A percentile compares a stretch with the other conserved stretches of the same genome.
These are phyloP conservation scores for Tieghemostelium lacteum DNA, from an alignment of 78 protist species.

Conservation along the genomic window DNA sequence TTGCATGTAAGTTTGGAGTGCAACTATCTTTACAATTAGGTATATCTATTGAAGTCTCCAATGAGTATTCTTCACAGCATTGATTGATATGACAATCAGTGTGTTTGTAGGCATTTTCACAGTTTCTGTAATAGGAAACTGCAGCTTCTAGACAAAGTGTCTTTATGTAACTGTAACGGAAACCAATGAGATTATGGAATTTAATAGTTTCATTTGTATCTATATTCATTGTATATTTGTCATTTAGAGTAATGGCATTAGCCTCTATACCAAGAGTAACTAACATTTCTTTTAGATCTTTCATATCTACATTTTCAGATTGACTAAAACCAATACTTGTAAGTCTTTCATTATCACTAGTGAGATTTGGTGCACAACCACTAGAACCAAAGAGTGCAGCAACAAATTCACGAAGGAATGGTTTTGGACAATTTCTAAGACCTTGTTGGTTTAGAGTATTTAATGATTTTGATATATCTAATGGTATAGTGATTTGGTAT, in stretches of 20 bases:
- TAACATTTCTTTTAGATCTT: neutral
- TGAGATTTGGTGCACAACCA: neutral
- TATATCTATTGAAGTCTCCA: neutral
- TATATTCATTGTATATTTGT: neutral
- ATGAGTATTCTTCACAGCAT: too few species aligned
- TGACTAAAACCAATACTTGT: neutral
- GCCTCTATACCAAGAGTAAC: neutral
- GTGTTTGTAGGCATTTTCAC: neutral
- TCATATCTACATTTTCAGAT: neutral
- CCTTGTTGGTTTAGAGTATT: neutral
- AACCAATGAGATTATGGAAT: too few species aligned
- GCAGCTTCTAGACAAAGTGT: neutral
- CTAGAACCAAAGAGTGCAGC: conserved; percentile 9
- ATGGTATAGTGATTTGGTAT: neutral
- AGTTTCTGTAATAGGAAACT: neutral
- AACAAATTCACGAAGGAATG: conserved; percentile 7
- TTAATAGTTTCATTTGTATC: too few species aligned
- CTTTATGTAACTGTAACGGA: neutral
- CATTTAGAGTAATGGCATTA: neutral
- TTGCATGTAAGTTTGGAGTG: too few species aligned
- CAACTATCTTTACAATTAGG: neutral
- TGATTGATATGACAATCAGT: neutral
- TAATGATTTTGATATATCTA: neutral
- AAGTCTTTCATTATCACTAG: neutral
- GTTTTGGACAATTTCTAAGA: neutral